Evolutionary conservation across 2,329 filamentous ascomycete genomes (phyloP), one percentile per base, ranked within the genome.

Genomic region (Endoconidiophora laricicola): DNA sequence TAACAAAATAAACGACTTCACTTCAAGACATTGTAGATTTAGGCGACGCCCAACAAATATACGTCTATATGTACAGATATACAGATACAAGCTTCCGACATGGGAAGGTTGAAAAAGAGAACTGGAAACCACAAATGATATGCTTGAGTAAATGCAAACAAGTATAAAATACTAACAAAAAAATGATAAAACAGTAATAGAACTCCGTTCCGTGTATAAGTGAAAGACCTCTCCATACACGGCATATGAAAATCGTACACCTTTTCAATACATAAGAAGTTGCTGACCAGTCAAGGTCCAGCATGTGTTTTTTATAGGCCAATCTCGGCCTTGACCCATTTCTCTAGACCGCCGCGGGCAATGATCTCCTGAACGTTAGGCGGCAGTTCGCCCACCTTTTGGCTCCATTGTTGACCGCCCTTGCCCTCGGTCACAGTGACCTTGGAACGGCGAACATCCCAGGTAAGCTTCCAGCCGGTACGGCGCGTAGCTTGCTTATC

Each of bases 351-450:
- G 2, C 85, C 85, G 46, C 72, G 65, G 0, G 83, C 81, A 58
- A 90, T 85, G 51, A 90, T 87, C 59, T 84, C 83, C 63, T 94
- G 87, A 50, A 94, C 83, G 60, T 90, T 94, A 0, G 83, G 78
- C 12, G 86, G 83, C 55, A 94, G 62, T 68, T 91, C 83, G 6
- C 84, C 84, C 1, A 94, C 86, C 65, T 82, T 85, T 61, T 91
- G 76, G 46, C 70, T 81, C 86, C 86, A 94, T 37, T 66, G 74
- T 50, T 70, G 61, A 1, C 83, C 83, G 43, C 71, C 70, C 49
- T 77, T 66, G 1, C 80, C 79, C 66, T 94, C 84, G 18, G 75
- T 74, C 1, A 94, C 72, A 1, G 72, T 71, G 4, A 94, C 79
- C 58, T 73, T 76, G 62, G 78, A 85, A 52, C 81, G 69, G 52